phyloP scores from a whole-genome alignment of 352 stramenopile species.

The Globisporangium perplexum region DNA sequence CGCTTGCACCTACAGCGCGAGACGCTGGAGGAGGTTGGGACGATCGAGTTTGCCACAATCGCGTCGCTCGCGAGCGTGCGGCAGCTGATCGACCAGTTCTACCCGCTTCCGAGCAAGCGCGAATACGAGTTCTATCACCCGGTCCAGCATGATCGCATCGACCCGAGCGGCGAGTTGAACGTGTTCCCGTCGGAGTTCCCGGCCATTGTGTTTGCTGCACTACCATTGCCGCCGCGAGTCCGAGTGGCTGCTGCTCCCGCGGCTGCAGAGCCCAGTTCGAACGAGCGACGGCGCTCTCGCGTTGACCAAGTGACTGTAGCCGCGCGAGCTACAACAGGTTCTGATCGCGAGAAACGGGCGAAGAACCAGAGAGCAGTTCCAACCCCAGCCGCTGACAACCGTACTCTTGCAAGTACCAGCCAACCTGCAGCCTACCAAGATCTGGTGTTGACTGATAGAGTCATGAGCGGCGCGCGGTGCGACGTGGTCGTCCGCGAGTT shows the following conservation, averaged over 20 bases:
- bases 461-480: background rate
- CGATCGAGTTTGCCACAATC: slow-evolving; percentile 20
- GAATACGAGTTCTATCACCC: slow-evolving; percentile 25
- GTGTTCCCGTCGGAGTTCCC: slow-evolving; percentile 9
- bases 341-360: no score
- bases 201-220: slow-evolving; percentile 4
- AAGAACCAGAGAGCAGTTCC: background rate
- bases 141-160: slow-evolving; percentile 2
- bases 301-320: background rate
- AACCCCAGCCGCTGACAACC: background rate
- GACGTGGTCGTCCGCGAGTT: slow-evolving; percentile 10
- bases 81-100: slow-evolving; percentile 26
- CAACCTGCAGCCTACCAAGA: slow-evolving; percentile 8
- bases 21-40: slow-evolving; percentile 8
- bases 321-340: no score
- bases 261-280: background rate
- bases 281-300: background rate
- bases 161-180: slow-evolving; percentile 7
- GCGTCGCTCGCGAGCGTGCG: slow-evolving; percentile 20
- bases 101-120: slow-evolving; percentile 18
- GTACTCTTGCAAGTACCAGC: background rate
- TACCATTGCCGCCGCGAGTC: slow-evolving; percentile 3
- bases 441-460: background rate
- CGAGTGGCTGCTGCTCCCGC: background rate
- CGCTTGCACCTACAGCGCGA: slow-evolving; percentile 5